Conservation (phyloP, 176 grass and related monocot genomes). For the Oryza glumipatula region DNA sequence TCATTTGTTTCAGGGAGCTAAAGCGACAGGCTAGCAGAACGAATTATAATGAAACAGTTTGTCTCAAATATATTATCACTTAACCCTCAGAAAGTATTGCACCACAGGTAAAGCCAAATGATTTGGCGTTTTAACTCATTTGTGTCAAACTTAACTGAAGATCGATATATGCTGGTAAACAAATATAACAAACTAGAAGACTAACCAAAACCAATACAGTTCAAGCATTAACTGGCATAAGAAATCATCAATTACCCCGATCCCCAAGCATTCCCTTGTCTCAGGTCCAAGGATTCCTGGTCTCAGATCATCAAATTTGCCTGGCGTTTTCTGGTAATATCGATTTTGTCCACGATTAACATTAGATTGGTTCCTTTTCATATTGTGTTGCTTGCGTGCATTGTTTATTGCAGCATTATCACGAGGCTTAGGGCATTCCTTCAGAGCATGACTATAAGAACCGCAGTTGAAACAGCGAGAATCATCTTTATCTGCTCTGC, state of each 20-base stretch:
- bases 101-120: conserved; percentile 10
- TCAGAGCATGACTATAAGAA: conserved; percentile 87
- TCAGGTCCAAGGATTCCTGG: conserved; percentile 88
- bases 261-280: conserved; percentile 92
- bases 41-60: not conserved
- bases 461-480: conserved; percentile 98
- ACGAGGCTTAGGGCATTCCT: conserved; percentile 90
- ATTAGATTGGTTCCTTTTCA: conserved; percentile 68
- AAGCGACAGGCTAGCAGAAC: not conserved
- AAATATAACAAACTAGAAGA: conserved; percentile 3
- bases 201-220: conserved; percentile 17
- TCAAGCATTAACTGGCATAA: conserved; percentile 33
- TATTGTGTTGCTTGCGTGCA: conserved; percentile 76
- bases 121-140: conserved; percentile 25
- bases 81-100: not conserved
- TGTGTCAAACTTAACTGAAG: conserved; percentile 1
- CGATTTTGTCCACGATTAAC: conserved; percentile 67
- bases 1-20: not conserved
- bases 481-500: conserved; percentile 68
- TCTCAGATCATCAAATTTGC: conserved; percentile 91
- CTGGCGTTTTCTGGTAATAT: conserved; percentile 80
- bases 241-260: conserved; percentile 63
- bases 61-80: not conserved
- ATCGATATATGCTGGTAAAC: not conserved
- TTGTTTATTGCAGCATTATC: conserved; percentile 84